Conservation (phyloP, 345 rosid species). For the Euphorbia tirucalli region DNA sequence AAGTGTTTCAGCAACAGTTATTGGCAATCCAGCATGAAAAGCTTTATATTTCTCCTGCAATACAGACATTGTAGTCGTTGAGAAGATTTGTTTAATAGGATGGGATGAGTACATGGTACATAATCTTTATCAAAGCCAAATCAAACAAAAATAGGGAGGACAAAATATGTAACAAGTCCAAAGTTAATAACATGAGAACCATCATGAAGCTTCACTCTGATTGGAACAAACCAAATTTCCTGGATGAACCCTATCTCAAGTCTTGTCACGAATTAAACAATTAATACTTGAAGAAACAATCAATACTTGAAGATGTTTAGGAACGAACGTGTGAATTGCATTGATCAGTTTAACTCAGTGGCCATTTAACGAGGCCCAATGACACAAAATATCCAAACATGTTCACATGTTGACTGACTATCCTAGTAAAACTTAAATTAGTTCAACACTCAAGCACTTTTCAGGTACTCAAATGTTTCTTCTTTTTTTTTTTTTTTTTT, state of each 20-base stretch:
- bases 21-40: constrained; percentile 76
- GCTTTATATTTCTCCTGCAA: constrained; percentile 70
- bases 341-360: background rate
- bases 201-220: background rate
- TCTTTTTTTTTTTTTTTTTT: no score
- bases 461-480: no score
- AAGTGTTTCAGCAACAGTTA: constrained; percentile 84
- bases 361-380: background rate
- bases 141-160: background rate
- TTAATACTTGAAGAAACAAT: background rate
- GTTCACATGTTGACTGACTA: background rate
- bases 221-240: background rate
- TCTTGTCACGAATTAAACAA: background rate
- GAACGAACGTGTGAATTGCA: background rate
- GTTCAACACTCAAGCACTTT: background rate
- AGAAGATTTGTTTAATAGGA: background rate
- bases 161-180: background rate
- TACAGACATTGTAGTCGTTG: background rate
- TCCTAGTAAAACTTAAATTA: background rate
- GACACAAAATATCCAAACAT: background rate
- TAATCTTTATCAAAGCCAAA: background rate
- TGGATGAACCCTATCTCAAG: background rate
- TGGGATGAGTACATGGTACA: background rate
- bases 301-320: background rate
- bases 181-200: background rate